Evolutionary conservation across 208 protist species (phyloP), one percentile per base, ranked within the genome.

Genomic region (Porcisia deanei): DNA sequence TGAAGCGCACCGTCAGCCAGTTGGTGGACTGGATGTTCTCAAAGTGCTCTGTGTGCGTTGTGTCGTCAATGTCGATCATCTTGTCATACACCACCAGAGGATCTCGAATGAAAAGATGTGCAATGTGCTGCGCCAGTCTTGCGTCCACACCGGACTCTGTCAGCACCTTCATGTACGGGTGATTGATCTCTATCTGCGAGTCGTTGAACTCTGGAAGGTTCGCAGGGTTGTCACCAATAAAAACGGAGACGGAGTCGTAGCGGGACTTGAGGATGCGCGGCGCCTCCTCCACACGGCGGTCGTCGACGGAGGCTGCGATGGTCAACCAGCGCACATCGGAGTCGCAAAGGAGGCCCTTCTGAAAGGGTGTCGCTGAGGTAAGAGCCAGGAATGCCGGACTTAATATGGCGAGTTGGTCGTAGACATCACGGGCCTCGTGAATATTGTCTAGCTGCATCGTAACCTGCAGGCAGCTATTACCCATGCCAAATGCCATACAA

Each of bases 401-500:
- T 16, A 99, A 71, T 43, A 98, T 91, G 52, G 93, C 97, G 8
- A 99, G 88, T 75, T 99, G 98, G 82, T 99, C 99, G 77, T 99
- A 99, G 0, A 99, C 87, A 69, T 96, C 71, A 52, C 99, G 91
- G 2, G 98, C 98, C 80, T 99, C 90, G 30, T 87, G 66, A 4
- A 99, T 87, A 77, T 98, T 89, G 43, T 85, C 71, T 9, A 98
- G 86, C 84, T 99, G 98, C 83, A 99, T 99, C 37, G 99, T 99
- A 14, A 98, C 90, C 88, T 99, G 99, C n/a, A 99, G 83, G 75
- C 98, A 99, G 82, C 93, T 98, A 79, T 80, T 89, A 45, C 99
- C 99, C 99, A 99, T 99, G 58, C 99, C 99, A 85, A 99, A 99
- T 3, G 96, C 98, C 99, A 99, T 99, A 82, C 98, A 98, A 84